Evolutionary conservation across 2,329 filamentous ascomycete species (phyloP).

Genomic region (Apiospora rasikravindrae): DNA sequence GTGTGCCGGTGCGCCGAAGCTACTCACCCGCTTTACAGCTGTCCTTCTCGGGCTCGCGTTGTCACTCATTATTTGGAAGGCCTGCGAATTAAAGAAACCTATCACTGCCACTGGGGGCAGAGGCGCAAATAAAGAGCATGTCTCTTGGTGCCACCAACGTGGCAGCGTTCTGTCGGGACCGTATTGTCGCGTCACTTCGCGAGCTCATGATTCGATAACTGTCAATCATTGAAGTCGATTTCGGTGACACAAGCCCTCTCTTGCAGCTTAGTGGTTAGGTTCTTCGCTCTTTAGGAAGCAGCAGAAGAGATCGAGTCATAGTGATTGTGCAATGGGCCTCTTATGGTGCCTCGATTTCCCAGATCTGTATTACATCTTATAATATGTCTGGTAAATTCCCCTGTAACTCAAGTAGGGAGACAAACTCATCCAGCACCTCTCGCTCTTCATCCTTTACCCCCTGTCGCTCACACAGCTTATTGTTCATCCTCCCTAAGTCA

Average conservation of each 20-base stretch:
- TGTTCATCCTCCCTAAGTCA: background rate
- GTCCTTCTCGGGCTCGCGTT: too few relatives aligned
- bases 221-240: background rate
- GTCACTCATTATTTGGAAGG: too few relatives aligned
- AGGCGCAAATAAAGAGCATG: too few relatives aligned
- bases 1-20: background rate
- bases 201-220: background rate
- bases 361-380: background rate
- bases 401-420: background rate
- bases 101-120: too few relatives aligned
- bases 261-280: background rate
- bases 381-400: background rate
- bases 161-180: too few relatives aligned
- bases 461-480: background rate
- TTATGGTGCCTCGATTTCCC: background rate
- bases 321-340: background rate
- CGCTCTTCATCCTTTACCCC: background rate
- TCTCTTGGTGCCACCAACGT: too few relatives aligned
- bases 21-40: background rate
- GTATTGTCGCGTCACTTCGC: too few relatives aligned
- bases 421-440: background rate
- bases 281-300: background rate
- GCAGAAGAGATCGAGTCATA: background rate
- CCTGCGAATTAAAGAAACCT: background rate
- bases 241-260: background rate